Evolutionary conservation across 2,329 filamentous ascomycete species (phyloP).

Genomic region (Penicillium sp.): DNA sequence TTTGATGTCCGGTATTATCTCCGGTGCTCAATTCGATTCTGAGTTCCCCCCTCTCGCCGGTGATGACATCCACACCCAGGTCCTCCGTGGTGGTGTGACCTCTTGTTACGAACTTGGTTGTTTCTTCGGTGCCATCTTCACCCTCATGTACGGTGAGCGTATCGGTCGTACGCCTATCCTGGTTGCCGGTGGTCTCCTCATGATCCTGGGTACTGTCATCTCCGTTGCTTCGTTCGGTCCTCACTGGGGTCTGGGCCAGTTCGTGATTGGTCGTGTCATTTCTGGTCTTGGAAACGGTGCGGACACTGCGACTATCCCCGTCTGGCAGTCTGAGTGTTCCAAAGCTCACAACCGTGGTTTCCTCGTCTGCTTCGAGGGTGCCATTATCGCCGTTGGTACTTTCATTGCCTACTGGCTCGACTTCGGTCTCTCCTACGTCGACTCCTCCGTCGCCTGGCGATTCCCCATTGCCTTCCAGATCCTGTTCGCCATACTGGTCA

Average conservation of each 20-base stretch:
- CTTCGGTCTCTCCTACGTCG: slow-evolving; percentile 35
- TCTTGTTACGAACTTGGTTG: slow-evolving; percentile 51
- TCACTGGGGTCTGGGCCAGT: slow-evolving; percentile 38
- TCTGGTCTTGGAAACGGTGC: slow-evolving; percentile 41
- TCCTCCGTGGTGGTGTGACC: slow-evolving; percentile 53
- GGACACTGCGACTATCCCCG: slow-evolving; percentile 42
- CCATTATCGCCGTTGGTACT: slow-evolving; percentile 34
- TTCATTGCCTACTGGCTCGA: slow-evolving; percentile 38
- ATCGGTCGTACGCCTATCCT: slow-evolving; percentile 42
- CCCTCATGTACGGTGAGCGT: slow-evolving; percentile 3
- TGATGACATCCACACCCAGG: slow-evolving; percentile 28
- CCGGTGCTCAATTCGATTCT: slow-evolving; percentile 25
- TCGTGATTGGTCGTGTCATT: slow-evolving; percentile 39
- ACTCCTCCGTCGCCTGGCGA: slow-evolving; percentile 22
- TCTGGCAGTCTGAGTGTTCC: slow-evolving; percentile 41
- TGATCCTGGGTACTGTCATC: slow-evolving; percentile 35
- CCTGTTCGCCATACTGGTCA: slow-evolving; percentile 1
- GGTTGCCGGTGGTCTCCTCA: slow-evolving; percentile 55
- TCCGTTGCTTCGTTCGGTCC: slow-evolving; percentile 22
- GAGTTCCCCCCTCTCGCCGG: slow-evolving; percentile 23
- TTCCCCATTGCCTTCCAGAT: slow-evolving; percentile 12
- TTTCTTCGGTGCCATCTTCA: slow-evolving; percentile 10
- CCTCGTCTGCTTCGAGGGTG: slow-evolving; percentile 36
- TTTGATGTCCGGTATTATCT: slow-evolving; percentile 34
- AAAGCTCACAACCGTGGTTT: slow-evolving; percentile 34